Conservation (phyloP, 176 grass and related monocot species). For the Avena eriantha region DNA sequence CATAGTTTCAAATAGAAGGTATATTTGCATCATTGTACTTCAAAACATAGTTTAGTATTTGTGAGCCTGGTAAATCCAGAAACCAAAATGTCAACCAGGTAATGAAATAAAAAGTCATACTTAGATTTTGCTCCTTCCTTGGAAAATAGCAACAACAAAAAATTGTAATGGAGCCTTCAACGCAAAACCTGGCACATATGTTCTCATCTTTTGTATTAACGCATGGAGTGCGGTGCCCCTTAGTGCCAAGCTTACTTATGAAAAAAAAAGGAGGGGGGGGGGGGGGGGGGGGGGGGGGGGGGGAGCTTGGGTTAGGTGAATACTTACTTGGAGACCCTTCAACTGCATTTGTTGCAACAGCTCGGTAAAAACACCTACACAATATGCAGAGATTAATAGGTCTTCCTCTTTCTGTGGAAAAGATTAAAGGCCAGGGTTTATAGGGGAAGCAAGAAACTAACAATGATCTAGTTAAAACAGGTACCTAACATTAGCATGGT, state of each 20-base stretch:
- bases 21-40: neutral
- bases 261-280: neutral
- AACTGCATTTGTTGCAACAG: slow-evolving; percentile 8
- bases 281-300: too few relatives aligned
- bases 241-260: neutral
- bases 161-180: neutral
- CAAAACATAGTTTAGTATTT: slow-evolving; percentile 12
- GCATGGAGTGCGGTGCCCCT: neutral
- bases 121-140: neutral
- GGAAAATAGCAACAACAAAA: neutral
- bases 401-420: slow-evolving; percentile 11
- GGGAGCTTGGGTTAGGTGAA: neutral
- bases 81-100: neutral
- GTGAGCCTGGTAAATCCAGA: neutral
- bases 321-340: slow-evolving; percentile 37
- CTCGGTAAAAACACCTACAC: slow-evolving; percentile 1
- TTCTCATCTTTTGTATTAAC: neutral
- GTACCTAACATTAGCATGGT: slow-evolving; percentile 19
- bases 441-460: slow-evolving; percentile 27
- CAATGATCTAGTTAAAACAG: neutral
- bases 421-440: neutral
- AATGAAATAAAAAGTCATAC: neutral
- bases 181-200: neutral
- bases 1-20: neutral
- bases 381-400: slow-evolving; percentile 14